Evolutionary conservation across 139 green algal species (phyloP).

Genomic region (Chlamydomonas eustigma): DNA sequence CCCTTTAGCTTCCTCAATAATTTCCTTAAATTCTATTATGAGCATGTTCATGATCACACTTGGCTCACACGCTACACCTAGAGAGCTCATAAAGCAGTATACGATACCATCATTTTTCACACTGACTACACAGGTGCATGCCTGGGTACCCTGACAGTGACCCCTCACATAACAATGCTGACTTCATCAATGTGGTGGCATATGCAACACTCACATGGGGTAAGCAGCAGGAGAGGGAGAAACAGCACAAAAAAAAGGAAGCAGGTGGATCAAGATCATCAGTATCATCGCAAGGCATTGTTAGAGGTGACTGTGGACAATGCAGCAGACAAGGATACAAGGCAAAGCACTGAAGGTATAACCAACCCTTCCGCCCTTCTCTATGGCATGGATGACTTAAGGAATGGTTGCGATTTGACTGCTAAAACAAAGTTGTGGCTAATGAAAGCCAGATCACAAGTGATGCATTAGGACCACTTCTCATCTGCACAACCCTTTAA

Average conservation of each 20-base stretch:
- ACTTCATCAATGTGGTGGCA: slow-evolving; percentile 19
- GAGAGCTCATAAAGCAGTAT: too few species aligned
- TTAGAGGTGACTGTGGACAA: background rate
- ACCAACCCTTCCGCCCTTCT: background rate
- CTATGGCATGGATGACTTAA: background rate
- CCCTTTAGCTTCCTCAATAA: too few species aligned
- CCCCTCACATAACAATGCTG: slow-evolving; percentile 21
- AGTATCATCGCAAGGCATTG: background rate
- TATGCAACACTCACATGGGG: background rate
- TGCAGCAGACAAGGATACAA: background rate
- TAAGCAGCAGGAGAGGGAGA: background rate
- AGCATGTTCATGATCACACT: too few species aligned
- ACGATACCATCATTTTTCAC: too few species aligned
- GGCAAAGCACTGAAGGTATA: background rate
- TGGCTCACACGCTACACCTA: too few species aligned
- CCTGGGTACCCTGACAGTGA: slow-evolving; percentile 20
- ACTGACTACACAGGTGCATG: slow-evolving; percentile 4
- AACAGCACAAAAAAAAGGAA: background rate
- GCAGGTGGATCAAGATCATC: background rate
- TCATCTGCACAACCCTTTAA: background rate
- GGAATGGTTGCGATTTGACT: background rate
- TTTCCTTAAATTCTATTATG: too few species aligned
- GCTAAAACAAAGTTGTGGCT: background rate
- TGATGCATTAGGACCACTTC: background rate
- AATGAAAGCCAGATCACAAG: background rate